Base-by-base conservation (phyloP, 306 rosid species). In the Medicago truncatula region DNA sequence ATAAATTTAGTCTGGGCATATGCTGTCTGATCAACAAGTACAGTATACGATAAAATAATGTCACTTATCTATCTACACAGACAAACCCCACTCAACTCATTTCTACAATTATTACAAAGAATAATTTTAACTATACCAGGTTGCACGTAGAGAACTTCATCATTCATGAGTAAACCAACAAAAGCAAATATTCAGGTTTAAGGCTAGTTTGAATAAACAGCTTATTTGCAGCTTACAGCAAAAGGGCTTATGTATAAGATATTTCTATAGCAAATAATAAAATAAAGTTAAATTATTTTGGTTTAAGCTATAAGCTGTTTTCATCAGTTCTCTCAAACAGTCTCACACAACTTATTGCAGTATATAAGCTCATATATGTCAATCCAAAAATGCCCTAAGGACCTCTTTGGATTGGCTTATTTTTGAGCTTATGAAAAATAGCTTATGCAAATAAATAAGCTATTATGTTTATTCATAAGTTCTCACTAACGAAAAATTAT, bases 1-100 rank as follows among this genome's bases (percentile, higher is more conserved):
- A 38, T 23, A n/a, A 76, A 40, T 41, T 46, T 50, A 53, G 15
- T 53, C 58, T 50, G 9, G 11, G 28, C 59, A 28, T 69, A 14
- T 41, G 80, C 53, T 49, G 73, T 43, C 13, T 20, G 12, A 56
- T 23, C 74, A 50, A 13, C 67, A 44, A 75, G 70, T 46, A 60
- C 38, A 0, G 2, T 34, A 34, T 34, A 34, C 6, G 13, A 47
- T 41, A 72, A 52, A 28, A 70, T n/a, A 65, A 40, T 21, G 56
- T 13, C n/a, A 16, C n/a, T 20, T 59, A 73, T 34, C 4, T 34
- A 34, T 63, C 46, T 66, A 58, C 46, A 66, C 28, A 54, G 49
- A 43, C 38, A 71, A 78, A 66, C 49, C 70, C 76, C 44, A 75
- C 25, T 13, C 60, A 59, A 34, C 72, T 56, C 77, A 70, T 71